Evolutionary conservation across 331 rosid species (phyloP).

Genomic region (Ulmus americana): DNA sequence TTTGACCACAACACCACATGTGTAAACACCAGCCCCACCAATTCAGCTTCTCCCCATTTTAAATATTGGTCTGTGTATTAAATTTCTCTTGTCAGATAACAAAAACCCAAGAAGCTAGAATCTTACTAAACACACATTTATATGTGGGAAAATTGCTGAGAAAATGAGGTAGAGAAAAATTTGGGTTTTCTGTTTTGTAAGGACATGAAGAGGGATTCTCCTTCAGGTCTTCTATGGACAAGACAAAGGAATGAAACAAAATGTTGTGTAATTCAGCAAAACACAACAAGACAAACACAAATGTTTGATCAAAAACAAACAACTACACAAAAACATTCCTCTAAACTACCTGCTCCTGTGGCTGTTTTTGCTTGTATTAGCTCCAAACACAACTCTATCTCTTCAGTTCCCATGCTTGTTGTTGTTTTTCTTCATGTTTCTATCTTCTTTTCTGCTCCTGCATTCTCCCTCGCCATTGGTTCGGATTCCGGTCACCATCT

Average conservation of each 20-base stretch:
- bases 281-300: constrained; percentile 59
- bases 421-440: constrained; percentile 44
- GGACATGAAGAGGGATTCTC: constrained; percentile 54
- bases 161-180: constrained; percentile 23
- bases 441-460: constrained; percentile 39
- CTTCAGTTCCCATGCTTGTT: constrained; percentile 51
- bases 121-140: constrained; percentile 26
- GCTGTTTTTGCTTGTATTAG: constrained; percentile 19
- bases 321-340: constrained; percentile 42
- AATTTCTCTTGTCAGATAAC: constrained; percentile 38
- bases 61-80: constrained; percentile 15
- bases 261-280: constrained; percentile 31
- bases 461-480: constrained; percentile 36
- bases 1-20: constrained; percentile 26
- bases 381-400: constrained; percentile 14
- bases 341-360: constrained; percentile 35
- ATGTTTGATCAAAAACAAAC: constrained; percentile 36
- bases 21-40: constrained; percentile 30
- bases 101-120: constrained; percentile 29
- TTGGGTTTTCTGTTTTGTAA: constrained; percentile 45
- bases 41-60: constrained; percentile 12
- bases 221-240: constrained; percentile 38
- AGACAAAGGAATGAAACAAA: constrained; percentile 35
- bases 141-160: constrained; percentile 51
- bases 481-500: constrained; percentile 30